phyloP scores from a whole-genome alignment of 768 basidiomycete species.

The Leccinum olivaceopallidum region DNA sequence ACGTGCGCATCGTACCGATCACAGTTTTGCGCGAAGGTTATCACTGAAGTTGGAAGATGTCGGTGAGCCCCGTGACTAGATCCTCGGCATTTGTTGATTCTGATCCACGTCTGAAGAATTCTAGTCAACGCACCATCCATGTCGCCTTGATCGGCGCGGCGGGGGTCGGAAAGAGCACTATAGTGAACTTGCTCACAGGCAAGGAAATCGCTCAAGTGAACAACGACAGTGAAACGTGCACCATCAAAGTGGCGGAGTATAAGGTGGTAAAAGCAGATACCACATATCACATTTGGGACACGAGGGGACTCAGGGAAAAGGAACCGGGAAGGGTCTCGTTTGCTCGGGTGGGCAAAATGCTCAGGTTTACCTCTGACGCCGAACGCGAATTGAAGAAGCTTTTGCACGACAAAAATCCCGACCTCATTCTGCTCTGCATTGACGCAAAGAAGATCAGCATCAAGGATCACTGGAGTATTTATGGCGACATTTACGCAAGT shows the following conservation, averaged over 20 bases:
- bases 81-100: not conserved
- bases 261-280: constrained; percentile 8
- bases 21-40: no score
- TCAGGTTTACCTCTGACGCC: constrained; percentile 10
- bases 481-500: constrained; percentile 18
- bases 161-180: constrained; percentile 29
- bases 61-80: constrained; percentile 12
- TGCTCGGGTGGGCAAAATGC: constrained; percentile 3
- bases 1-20: no score
- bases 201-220: constrained; percentile 13
- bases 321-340: not conserved
- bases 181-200: constrained; percentile 27
- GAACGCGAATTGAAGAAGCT: constrained; percentile 21
- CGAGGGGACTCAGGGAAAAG: constrained; percentile 24
- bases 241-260: constrained; percentile 5
- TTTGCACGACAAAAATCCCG: constrained; percentile 10
- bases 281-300: constrained; percentile 25
- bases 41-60: constrained; percentile 10
- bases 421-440: constrained; percentile 25
- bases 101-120: constrained; percentile 5
- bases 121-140: constrained; percentile 6
- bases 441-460: constrained; percentile 21
- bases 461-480: constrained; percentile 21
- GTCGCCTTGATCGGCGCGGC: constrained; percentile 26
- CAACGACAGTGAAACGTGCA: constrained; percentile 25